Evolutionary conservation across 176 grass and related monocot species (phyloP).

Genomic region (Stipa capillata): DNA sequence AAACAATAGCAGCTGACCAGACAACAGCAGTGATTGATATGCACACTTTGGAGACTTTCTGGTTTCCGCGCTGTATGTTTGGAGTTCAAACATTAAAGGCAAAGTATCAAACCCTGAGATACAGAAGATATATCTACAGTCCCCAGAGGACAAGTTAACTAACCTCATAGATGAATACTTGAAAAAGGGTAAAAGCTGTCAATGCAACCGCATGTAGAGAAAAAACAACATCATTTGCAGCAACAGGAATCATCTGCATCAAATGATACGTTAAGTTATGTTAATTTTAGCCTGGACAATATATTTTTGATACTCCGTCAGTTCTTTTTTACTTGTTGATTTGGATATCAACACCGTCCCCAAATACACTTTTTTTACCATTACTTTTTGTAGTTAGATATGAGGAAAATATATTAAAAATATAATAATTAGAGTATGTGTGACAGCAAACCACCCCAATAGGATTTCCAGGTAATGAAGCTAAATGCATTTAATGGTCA

Average conservation of each 20-base stretch:
- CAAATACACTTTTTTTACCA: background rate
- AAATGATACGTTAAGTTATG: constrained; percentile 1
- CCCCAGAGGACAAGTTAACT: constrained; percentile 23
- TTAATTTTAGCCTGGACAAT: background rate
- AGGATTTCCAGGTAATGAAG: background rate
- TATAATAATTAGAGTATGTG: background rate
- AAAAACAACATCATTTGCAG: constrained; percentile 95
- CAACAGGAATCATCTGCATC: constrained; percentile 87
- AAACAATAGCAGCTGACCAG: constrained; percentile 57
- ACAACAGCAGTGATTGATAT: constrained; percentile 56
- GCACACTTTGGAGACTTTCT: constrained; percentile 82
- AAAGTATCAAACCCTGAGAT: background rate
- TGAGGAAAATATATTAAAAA: background rate
- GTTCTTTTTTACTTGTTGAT: background rate
- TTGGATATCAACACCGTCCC: background rate
- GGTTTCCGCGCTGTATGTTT: constrained; percentile 67
- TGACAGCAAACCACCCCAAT: background rate
- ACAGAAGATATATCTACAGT: background rate
- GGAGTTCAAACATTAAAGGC: constrained; percentile 13
- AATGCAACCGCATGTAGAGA: constrained; percentile 86
- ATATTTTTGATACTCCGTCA: background rate
- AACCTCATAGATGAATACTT: constrained; percentile 96
- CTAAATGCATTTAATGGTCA: background rate
- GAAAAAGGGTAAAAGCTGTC: constrained; percentile 85
- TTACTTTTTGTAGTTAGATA: background rate